Base-by-base conservation (phyloP, 1,284 basidiomycete species). In the Malassezia slooffiae region DNA sequence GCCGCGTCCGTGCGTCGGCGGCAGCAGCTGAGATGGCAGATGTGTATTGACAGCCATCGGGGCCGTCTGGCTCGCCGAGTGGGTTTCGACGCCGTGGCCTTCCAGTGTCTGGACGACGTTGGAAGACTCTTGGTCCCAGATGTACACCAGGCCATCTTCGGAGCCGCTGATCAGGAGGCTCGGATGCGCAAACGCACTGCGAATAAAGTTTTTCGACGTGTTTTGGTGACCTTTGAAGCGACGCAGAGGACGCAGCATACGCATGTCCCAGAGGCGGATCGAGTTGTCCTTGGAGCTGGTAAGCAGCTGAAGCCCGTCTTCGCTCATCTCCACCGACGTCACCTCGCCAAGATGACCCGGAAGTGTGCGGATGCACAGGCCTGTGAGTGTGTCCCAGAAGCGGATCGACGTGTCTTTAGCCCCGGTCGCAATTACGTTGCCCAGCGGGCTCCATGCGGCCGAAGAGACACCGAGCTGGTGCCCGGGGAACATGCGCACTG, bases 191-290 rank as follows among this genome's bases (percentile, higher is more conserved):
- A 75, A 75, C 13, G 62, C 55, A 21, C 67, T 67, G 6, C 73
- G 65, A 34, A 75, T 71, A 29, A 75, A 71, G 61, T 74, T 75
- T 51, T 74, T 73, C 17, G 72, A 72, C 9, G 74, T 74, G 51
- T 75, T 75, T 52, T 74, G 73, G 46, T 74, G 72, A 1, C 73
- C 72, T 20, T 71, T 74, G 58, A 74, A 75, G 3, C 74, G 57
- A 39, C 72, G 71, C 4, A 74, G 50, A 20, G 70, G 72, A 1
- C 51, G 41, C 4, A 70, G 50, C 50, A 59, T 59, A 26, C 55
- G 35, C 20, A 59, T 48, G 31, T 66, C 63, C 71, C 57, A 57
- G 58, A 73, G 33, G 7, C 61, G 47, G 17, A 57, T 57, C 27
- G 73, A 73, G 53, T 74, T 74, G 55, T 75, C 74, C 56, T 74